A percentile compares a stretch with the other conserved stretches of the same genome.
Conservation (phyloP, 768 basidiomycete species). For the Tulasnella sp. region DNA sequence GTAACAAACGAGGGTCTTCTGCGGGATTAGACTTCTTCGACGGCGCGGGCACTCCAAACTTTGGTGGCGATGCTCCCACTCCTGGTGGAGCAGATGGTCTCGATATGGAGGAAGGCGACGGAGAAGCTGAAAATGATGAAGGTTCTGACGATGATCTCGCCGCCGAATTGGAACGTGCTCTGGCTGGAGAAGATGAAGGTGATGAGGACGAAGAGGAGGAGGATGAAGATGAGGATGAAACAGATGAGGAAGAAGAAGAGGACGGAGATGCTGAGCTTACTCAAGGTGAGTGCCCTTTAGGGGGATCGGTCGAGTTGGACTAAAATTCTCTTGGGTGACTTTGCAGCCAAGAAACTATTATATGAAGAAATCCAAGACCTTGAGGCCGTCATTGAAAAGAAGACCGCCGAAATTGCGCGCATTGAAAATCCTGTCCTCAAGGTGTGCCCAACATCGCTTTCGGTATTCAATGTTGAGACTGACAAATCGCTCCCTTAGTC, state of each 20-base stretch:
- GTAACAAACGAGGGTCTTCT: conserved; percentile 53
- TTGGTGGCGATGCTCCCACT: conserved; percentile 55
- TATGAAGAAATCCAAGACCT: conserved; percentile 89
- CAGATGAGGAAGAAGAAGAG: conserved; percentile 61
- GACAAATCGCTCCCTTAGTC: conserved; percentile 53
- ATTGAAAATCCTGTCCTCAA: conserved; percentile 86
- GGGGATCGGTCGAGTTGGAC: conserved; percentile 36
- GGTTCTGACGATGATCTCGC: conserved; percentile 89
- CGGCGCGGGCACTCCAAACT: conserved; percentile 63
- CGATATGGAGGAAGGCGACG: conserved; percentile 62
- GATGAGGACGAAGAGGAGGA: conserved; percentile 66
- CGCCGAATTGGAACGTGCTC: conserved; percentile 82
- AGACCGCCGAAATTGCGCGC: conserved; percentile 77
- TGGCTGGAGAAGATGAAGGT: conserved; percentile 53
- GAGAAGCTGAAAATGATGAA: conserved; percentile 58
- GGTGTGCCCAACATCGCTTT: conserved; percentile 48
- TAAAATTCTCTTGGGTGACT: conserved; percentile 35
- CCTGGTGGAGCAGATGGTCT: conserved; percentile 57
- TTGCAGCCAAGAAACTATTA: conserved; percentile 63
- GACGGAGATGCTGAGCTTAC: conserved; percentile 76
- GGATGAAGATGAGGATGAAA: conserved; percentile 60
- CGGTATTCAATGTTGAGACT: neutral
- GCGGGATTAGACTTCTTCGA: conserved; percentile 54
- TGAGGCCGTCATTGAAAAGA: conserved; percentile 85
- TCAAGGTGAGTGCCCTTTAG: conserved; percentile 51